phyloP scores from a whole-genome alignment of 2,329 filamentous ascomycete species.

The Macroventuria anomochaeta region DNA sequence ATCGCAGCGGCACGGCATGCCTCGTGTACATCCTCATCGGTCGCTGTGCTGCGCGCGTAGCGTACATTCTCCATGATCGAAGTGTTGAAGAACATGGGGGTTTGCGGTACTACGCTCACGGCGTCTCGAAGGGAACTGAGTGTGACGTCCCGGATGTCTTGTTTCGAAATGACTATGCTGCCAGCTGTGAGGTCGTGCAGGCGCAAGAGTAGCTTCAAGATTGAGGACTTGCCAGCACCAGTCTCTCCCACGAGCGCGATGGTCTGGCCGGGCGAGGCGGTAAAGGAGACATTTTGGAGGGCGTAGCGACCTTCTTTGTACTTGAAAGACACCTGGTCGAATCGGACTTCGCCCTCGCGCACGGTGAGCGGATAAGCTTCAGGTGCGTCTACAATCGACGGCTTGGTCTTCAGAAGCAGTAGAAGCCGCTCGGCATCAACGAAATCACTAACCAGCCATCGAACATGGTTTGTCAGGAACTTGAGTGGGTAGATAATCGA shows the following conservation, averaged over 20 bases:
- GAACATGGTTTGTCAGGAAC: conserved; percentile 52
- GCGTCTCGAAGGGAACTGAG: conserved; percentile 61
- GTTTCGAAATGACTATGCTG: conserved; percentile 60
- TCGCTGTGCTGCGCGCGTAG: conserved; percentile 6
- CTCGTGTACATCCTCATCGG: background rate
- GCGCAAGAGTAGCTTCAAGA: conserved; percentile 62
- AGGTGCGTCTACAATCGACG: conserved; percentile 55
- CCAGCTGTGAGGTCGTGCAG: conserved; percentile 63
- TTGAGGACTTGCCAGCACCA: conserved; percentile 65
- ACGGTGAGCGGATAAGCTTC: conserved; percentile 47
- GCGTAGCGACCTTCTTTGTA: conserved; percentile 51
- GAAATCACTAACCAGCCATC: conserved; percentile 50
- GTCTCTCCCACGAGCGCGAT: conserved; percentile 66
- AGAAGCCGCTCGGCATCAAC: conserved; percentile 68
- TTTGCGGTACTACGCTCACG: conserved; percentile 68
- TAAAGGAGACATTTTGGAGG: conserved; percentile 57
- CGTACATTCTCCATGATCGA: conserved; percentile 59
- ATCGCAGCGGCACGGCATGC: conserved; percentile 14
- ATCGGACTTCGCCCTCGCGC: conserved; percentile 56
- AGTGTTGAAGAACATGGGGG: conserved; percentile 66
- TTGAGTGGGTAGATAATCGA: conserved; percentile 53
- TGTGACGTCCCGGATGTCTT: conserved; percentile 63
- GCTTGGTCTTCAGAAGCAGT: conserved; percentile 60
- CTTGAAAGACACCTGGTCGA: conserved; percentile 59
- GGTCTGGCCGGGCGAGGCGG: conserved; percentile 57